Conservation (phyloP, 2,329 filamentous ascomycete genomes). For the Xylariaceae sp. region DNA sequence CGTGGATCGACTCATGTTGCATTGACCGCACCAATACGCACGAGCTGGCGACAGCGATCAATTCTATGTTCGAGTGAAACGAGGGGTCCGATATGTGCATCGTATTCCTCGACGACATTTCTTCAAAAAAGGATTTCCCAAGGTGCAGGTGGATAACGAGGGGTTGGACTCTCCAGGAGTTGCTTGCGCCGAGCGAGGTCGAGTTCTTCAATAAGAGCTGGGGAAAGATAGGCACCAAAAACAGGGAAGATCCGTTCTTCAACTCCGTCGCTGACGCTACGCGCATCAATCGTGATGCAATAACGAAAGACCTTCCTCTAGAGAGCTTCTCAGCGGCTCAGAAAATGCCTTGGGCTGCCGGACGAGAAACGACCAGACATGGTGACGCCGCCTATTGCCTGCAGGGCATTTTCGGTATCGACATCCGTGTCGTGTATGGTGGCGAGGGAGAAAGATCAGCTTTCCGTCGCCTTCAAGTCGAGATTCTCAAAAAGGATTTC, state of each 20-base stretch:
- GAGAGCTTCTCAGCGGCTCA: neutral
- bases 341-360: neutral
- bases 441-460: neutral
- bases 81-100: too few species aligned
- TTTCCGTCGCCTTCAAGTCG: neutral
- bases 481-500: neutral
- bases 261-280: neutral
- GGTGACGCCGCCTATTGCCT: neutral
- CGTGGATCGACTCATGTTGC: too few species aligned
- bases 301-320: neutral
- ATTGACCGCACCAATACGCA: too few species aligned
- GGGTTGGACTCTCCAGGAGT: too few species aligned
- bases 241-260: neutral
- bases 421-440: neutral
- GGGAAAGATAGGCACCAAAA: neutral
- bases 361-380: neutral
- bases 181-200: neutral
- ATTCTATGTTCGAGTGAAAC: too few species aligned
- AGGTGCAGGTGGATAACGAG: too few species aligned
- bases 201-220: neutral
- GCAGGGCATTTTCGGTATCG: neutral
- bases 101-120: too few species aligned
- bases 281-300: neutral
- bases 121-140: too few species aligned
- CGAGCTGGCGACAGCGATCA: too few species aligned